These are phyloP conservation scores for Peterozyma toletana DNA, from an alignment of 805 yeast genomes.

Conservation along the genomic window DNA sequence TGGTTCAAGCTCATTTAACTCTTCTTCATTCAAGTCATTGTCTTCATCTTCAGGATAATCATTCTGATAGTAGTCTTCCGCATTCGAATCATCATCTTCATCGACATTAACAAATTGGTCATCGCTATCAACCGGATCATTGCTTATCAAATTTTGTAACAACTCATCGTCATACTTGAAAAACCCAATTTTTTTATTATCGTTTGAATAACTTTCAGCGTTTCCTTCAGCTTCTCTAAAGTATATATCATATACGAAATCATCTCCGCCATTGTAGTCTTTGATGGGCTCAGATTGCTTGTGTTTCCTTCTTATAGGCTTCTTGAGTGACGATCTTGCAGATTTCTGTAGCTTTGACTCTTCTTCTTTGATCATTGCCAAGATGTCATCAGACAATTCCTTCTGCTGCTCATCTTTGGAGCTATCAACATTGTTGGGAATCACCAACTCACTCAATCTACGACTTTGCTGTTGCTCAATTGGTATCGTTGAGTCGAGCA, in stretches of 20 bases:
- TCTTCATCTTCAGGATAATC: constrained; percentile 96
- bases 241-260: constrained; percentile 90
- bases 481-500: constrained; percentile 11
- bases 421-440: constrained; percentile 12
- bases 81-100: constrained; percentile 82
- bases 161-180: constrained; percentile 50
- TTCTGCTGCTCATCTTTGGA: constrained; percentile 37
- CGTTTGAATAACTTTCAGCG: constrained; percentile 25
- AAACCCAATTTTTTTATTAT: constrained; percentile 37
- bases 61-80: constrained; percentile 86
- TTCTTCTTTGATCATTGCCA: constrained; percentile 5
- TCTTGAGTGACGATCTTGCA: background rate
- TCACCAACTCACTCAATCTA: background rate
- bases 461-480: constrained; percentile 7
- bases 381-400: constrained; percentile 46
- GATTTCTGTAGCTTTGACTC: background rate
- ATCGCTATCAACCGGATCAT: constrained; percentile 30
- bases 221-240: constrained; percentile 50
- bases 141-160: constrained; percentile 20
- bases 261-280: constrained; percentile 20
- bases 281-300: constrained; percentile 4
- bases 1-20: background rate
- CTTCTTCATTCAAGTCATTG: constrained; percentile 27
- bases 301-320: constrained; percentile 6
- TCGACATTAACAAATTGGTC: constrained; percentile 20